These are phyloP conservation scores for Seminavis robusta DNA, from an alignment of 108 stramenopile genomes.

Conservation along the genomic window DNA sequence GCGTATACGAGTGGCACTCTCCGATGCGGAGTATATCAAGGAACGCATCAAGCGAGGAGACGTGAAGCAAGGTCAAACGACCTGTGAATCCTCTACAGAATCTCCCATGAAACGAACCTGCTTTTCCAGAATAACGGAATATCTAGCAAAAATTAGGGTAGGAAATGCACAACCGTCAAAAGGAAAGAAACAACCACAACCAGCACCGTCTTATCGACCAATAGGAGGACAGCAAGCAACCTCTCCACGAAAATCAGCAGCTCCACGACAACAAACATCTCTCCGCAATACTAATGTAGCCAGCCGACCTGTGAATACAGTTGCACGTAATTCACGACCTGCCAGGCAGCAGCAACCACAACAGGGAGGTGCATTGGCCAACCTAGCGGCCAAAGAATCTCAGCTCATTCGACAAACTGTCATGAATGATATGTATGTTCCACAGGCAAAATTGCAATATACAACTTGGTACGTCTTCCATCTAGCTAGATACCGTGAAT, in stretches of 20 bases:
- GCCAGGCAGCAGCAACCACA: neutral
- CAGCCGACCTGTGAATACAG: neutral
- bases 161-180: neutral
- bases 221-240: conserved; percentile 3
- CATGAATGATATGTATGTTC: conserved; percentile 56
- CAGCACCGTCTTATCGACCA: neutral
- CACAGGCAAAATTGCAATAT: conserved; percentile 33
- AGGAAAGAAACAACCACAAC: neutral
- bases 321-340: neutral
- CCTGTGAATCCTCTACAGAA: neutral
- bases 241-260: neutral
- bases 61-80: neutral
- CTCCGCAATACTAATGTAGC: too few species aligned
- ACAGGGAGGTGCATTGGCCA: neutral
- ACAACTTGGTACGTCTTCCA: too few species aligned
- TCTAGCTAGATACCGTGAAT: too few species aligned
- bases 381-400: conserved; percentile 26
- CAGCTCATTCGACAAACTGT: conserved; percentile 39
- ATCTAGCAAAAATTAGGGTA: neutral
- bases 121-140: neutral
- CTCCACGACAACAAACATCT: too few species aligned
- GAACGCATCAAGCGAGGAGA: neutral
- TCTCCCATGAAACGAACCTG: neutral
- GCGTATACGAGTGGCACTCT: conserved; percentile 32
- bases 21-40: conserved; percentile 45